Percentiles rank a stretch among this genome's conserved stretches.
Conservation (phyloP, 139 green algal genomes). For the Micractinium sp. region DNA sequence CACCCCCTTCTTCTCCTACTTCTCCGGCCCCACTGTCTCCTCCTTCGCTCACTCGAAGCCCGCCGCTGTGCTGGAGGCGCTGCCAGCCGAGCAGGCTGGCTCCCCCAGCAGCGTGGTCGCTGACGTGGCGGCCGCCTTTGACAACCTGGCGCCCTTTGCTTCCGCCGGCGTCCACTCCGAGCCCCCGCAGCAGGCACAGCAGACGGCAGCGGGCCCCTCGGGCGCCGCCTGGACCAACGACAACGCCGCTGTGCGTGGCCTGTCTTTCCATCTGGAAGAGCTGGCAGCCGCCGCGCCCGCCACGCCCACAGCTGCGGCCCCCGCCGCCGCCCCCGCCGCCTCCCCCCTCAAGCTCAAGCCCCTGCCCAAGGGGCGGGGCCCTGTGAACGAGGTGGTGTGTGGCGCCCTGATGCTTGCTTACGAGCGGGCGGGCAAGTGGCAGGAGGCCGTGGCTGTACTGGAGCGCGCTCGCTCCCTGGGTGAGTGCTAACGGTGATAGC, state of each 20-base stretch:
- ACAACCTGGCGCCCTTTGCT: background rate
- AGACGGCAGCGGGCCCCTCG: background rate
- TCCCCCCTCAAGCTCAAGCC: background rate
- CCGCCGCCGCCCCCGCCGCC: background rate
- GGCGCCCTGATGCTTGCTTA: conserved; percentile 87
- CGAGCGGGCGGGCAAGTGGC: conserved; percentile 72
- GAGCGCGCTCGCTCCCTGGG: conserved; percentile 62
- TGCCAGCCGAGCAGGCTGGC: background rate
- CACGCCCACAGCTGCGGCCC: too few relatives aligned
- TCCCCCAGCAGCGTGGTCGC: conserved; percentile 9
- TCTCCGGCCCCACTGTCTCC: background rate
- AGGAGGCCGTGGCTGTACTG: conserved; percentile 75
- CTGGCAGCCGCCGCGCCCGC: background rate
- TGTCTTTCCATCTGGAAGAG: conserved; percentile 30
- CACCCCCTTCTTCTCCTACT: conserved; percentile 12
- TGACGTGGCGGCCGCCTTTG: background rate
- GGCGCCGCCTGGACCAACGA: conserved; percentile 31
- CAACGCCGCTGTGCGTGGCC: conserved; percentile 30
- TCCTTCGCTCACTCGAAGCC: background rate
- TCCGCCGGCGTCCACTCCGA: too few relatives aligned
- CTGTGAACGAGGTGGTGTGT: conserved; percentile 86
- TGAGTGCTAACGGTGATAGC: conserved; percentile 28
- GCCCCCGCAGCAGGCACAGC: background rate
- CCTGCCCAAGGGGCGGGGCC: conserved; percentile 34
- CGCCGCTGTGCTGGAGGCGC: background rate